Evolutionary conservation across 441 rosid species (phyloP), one percentile per base, ranked within the genome.

Genomic region (Jatropha podagrica): DNA sequence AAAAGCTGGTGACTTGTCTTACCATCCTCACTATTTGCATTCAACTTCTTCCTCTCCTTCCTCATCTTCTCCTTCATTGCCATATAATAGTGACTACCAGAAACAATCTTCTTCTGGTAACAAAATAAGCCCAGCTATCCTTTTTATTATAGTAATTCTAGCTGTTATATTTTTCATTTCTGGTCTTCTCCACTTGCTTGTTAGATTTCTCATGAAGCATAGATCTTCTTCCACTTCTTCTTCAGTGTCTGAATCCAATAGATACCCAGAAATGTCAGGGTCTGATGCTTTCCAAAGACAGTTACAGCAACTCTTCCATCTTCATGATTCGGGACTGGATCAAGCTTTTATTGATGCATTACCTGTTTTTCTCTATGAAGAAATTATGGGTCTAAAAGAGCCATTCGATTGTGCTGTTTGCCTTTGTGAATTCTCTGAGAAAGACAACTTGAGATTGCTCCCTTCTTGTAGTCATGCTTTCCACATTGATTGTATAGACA

Each of bases 361-460:
- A 69, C 96, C 94, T 7, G 82, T 89, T 76, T 89, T 91, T 81
- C 68, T 69, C 44, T 91, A 87, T 72, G 83, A 83, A 69, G 84
- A 88, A 18, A 76, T 89, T 65, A 80, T 77, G 66, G 91, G 91
- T n/a, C 65, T 84, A 62, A 87, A 88, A 78, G 89, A 89, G 74
- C 88, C 90, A 63, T 90, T 84, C 65, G 93, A 88, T 78, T 91
- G 96, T 18, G 88, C 92, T 0, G 91, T 91, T 68, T 91, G 96
- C 77, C 84, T 91, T 10, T 87, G 86, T 75, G 96, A 90, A 74
- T 91, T 87, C 79, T 76, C 77, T 0, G 89, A 85, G 51, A 73
- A 75, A 1, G 91, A 91, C 81, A 85, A 85, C 74, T 84, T 91
- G 56, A 88, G 94, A 83, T 79, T 91, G 83, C 87, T 91, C 56